A percentile compares a stretch with the other conserved stretches of the same genome.
These are phyloP conservation scores for Leccinum rimulosum DNA, from an alignment of 768 basidiomycete species.

Conservation along the genomic window DNA sequence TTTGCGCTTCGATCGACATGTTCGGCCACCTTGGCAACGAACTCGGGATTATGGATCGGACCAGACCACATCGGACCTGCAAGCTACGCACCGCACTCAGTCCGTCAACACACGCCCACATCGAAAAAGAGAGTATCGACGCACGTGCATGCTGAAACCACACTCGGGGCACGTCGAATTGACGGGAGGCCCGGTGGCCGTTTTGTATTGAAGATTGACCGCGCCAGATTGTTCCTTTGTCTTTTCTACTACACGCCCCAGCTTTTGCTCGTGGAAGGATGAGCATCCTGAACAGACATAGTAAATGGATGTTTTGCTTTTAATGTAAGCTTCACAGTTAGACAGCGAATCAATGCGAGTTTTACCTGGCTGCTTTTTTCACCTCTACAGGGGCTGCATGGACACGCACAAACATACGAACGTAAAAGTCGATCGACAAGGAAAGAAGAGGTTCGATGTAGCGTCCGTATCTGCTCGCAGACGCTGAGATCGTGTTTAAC, in stretches of 20 bases:
- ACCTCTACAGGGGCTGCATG: constrained; percentile 74
- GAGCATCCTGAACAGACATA: constrained; percentile 87
- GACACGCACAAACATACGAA: constrained; percentile 85
- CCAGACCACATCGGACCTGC: constrained; percentile 98
- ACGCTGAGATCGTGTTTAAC: constrained; percentile 79
- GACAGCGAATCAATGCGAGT: constrained; percentile 16
- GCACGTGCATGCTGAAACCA: constrained; percentile 69
- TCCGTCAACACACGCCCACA: neutral
- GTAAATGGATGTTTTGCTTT: constrained; percentile 80
- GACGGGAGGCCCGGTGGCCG: constrained; percentile 64
- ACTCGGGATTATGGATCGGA: constrained; percentile 73
- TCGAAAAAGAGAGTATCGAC: constrained; percentile 21
- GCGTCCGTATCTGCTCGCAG: constrained; percentile 90
- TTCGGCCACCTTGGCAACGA: constrained; percentile 69
- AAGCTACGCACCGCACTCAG: constrained; percentile 43
- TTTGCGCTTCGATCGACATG: constrained; percentile 63
- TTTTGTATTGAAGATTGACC: constrained; percentile 68
- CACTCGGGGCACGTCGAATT: constrained; percentile 79
- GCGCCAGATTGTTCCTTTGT: constrained; percentile 53
- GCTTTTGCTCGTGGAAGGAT: constrained; percentile 74
- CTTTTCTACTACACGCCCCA: constrained; percentile 73
- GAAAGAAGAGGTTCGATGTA: constrained; percentile 87
- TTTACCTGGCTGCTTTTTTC: constrained; percentile 76
- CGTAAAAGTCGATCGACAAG: constrained; percentile 96
- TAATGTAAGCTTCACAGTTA: constrained; percentile 3